These are phyloP conservation scores for Pachysolen tannophilus DNA, from an alignment of 805 yeast genomes.

Conservation along the genomic window DNA sequence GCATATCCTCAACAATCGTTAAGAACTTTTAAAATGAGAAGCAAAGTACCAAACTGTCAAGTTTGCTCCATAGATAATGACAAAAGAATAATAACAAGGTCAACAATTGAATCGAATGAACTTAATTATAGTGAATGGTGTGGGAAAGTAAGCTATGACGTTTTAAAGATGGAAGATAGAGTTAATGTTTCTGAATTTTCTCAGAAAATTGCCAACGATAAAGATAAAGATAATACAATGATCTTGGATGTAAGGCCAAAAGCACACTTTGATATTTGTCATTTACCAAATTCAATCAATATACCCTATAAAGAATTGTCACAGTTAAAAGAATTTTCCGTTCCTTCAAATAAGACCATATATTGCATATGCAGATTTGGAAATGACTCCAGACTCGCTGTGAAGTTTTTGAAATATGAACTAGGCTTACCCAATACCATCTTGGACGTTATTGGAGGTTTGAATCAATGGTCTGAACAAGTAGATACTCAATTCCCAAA, in stretches of 20 bases:
- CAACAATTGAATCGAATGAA: slow-evolving; percentile 33
- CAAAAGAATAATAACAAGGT: slow-evolving; percentile 39
- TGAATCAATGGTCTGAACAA: slow-evolving; percentile 54
- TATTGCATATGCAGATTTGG: slow-evolving; percentile 81
- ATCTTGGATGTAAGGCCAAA: slow-evolving; percentile 73
- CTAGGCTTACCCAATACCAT: slow-evolving; percentile 42
- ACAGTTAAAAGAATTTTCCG: slow-evolving; percentile 18
- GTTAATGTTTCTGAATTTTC: slow-evolving; percentile 32
- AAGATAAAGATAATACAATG: slow-evolving; percentile 22
- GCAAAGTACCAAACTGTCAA: slow-evolving; percentile 47
- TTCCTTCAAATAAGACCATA: slow-evolving; percentile 19
- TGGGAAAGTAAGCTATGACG: slow-evolving; percentile 46
- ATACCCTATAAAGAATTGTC: slow-evolving; percentile 50
- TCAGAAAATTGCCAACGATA: slow-evolving; percentile 13
- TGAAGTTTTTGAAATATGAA: slow-evolving; percentile 42
- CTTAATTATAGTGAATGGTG: slow-evolving; percentile 71
- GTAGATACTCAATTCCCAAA: slow-evolving; percentile 57
- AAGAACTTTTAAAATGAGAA: slow-evolving; percentile 75
- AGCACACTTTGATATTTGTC: slow-evolving; percentile 66
- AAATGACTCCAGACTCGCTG: slow-evolving; percentile 82
- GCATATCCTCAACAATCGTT: slow-evolving; percentile 62
- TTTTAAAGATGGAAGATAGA: slow-evolving; percentile 36
- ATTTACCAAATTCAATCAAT: slow-evolving; percentile 51
- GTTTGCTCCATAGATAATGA: slow-evolving; percentile 68
- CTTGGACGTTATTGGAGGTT: slow-evolving; percentile 73